Conservation (phyloP, 2,329 filamentous ascomycete genomes). For the Penicillium sclerotigenum region DNA sequence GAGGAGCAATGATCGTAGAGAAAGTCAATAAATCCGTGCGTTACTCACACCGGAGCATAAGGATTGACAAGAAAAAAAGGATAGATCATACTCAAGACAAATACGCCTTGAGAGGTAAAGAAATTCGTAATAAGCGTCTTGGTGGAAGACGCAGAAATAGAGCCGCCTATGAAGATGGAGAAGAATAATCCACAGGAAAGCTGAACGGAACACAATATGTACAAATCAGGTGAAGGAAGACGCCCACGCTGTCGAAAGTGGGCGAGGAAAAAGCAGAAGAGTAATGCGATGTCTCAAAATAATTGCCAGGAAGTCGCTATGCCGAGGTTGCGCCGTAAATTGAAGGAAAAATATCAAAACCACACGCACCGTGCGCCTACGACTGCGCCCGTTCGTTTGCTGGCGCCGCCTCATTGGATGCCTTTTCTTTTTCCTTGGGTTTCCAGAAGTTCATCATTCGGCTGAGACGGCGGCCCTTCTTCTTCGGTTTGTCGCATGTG, state of each 20-base stretch:
- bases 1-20: slow-evolving; percentile 23
- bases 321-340: slow-evolving; percentile 27
- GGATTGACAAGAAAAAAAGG: slow-evolving; percentile 35
- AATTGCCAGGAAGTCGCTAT: slow-evolving; percentile 27
- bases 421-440: slow-evolving; percentile 45
- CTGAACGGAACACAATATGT: slow-evolving; percentile 20
- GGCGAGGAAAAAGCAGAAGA: slow-evolving; percentile 4
- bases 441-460: slow-evolving; percentile 51
- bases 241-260: slow-evolving; percentile 11
- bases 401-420: slow-evolving; percentile 16
- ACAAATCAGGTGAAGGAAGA: slow-evolving; percentile 16
- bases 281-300: slow-evolving; percentile 10
- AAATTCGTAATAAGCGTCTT: slow-evolving; percentile 34
- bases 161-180: slow-evolving; percentile 17
- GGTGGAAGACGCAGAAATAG: slow-evolving; percentile 16
- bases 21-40: slow-evolving; percentile 26
- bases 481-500: slow-evolving; percentile 40
- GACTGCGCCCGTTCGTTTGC: slow-evolving; percentile 25
- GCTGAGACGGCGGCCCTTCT: slow-evolving; percentile 46
- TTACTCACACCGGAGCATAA: slow-evolving; percentile 31
- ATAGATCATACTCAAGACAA: slow-evolving; percentile 33
- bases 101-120: slow-evolving; percentile 30
- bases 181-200: slow-evolving; percentile 22
- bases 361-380: slow-evolving; percentile 13
- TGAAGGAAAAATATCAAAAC: slow-evolving; percentile 20